Base-by-base conservation (phyloP, 805 yeast species). In the Teunomyces tritomae region DNA sequence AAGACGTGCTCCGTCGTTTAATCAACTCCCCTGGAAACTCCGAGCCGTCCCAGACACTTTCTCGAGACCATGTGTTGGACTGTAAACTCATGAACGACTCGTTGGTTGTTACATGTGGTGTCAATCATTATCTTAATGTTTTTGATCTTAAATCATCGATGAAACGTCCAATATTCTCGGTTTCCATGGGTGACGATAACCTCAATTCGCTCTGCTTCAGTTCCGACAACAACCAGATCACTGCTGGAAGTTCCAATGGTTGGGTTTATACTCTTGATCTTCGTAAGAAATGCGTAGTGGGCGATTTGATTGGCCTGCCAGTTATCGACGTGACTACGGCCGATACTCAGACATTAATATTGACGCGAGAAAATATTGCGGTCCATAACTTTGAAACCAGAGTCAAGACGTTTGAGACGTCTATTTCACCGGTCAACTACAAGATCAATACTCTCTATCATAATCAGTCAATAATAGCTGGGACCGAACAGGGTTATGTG, bases 51-150 rank as follows among this genome's bases (percentile, higher is more conserved):
- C 28, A 13, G 14, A 6, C 45, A 8, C 37, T 28, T 5, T 26
- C 28, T 28, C 36, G 34, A 20, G 59, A 62, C 49, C 42, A 51
- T 17, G 51, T 66, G 8, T 52, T 59, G 41, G 62, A 55, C 34
- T 52, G 60, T 32, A 52, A 54, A 43, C 47, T 61, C 16, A 34
- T 65, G 30, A 55, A 53, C 34, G 49, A 55, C 20, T 45, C 54
- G 14, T 32, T 65, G 45, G 36, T 61, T 14, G 62, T 56, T 0
- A 44, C 60, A 14, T 65, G 68, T 45, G 71, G 71, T 1, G 49
- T 53, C 13, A 60, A 58, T 42, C 59, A 59, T 43, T 41, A 46
- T 13, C 39, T 66, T 20, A 53, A 53, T 27, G 43, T 67, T 20
- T 63, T 52, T 49, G 73, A 68, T 46, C 47, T 56, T 36, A 51